Conservation (phyloP, 2,329 filamentous ascomycete genomes). For the Aspergillus flavus region DNA sequence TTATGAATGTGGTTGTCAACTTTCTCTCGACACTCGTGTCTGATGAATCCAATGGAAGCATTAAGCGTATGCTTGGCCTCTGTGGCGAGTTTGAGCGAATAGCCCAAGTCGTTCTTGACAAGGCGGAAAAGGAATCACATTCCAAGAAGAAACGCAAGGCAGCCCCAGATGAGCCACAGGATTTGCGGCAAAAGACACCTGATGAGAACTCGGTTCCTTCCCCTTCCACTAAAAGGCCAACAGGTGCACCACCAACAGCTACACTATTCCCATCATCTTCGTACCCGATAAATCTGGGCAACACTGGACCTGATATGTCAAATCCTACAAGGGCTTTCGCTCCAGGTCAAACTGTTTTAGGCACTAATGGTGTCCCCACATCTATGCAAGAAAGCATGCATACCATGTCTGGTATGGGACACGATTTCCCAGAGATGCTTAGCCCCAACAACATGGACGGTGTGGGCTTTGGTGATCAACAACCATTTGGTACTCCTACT, state of each 20-base stretch:
- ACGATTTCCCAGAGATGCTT: constrained; percentile 42
- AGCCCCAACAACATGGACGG: constrained; percentile 37
- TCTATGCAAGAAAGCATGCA: constrained; percentile 31
- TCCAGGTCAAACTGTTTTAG: constrained; percentile 26
- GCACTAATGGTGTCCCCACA: constrained; percentile 24
- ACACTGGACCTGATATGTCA: constrained; percentile 19
- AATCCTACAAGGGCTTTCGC: constrained; percentile 27
- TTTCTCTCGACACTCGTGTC: constrained; percentile 88
- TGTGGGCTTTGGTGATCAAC: constrained; percentile 35
- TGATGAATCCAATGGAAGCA: constrained; percentile 85
- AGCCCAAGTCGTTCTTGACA: constrained; percentile 85
- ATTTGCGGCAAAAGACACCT: constrained; percentile 24
- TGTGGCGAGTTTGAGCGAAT: constrained; percentile 98
- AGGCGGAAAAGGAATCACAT: constrained; percentile 80
- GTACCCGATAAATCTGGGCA: constrained; percentile 26
- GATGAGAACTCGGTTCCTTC: constrained; percentile 18
- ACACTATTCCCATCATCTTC: constrained; percentile 29
- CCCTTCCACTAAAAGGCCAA: constrained; percentile 30
- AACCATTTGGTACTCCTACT: constrained; percentile 30
- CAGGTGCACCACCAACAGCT: constrained; percentile 22
- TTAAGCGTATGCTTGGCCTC: constrained; percentile 89
- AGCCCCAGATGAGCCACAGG: constrained; percentile 52
- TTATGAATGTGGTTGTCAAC: constrained; percentile 91
- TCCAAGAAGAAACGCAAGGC: constrained; percentile 84
- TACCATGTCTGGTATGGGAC: constrained; percentile 33